Conservation (phyloP, 768 basidiomycete genomes). For the Lactarius hatsudake region DNA sequence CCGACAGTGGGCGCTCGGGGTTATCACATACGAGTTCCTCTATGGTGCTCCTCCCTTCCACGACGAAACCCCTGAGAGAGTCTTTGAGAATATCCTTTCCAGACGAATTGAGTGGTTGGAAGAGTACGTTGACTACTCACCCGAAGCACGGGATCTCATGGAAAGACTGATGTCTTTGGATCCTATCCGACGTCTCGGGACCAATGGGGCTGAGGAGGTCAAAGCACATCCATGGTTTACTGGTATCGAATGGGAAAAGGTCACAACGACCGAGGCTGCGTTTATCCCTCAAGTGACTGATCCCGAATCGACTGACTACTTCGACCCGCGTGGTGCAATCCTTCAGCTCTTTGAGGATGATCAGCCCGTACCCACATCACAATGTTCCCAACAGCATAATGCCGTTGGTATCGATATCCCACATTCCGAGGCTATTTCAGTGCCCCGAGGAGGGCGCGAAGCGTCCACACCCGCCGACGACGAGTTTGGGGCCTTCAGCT, state of each 20-base stretch:
- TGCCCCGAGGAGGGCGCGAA: slow-evolving; percentile 33
- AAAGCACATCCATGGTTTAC: slow-evolving; percentile 88
- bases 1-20: slow-evolving; percentile 92
- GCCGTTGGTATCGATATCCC: slow-evolving; percentile 32
- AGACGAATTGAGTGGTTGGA: slow-evolving; percentile 95
- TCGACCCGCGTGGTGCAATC: slow-evolving; percentile 92
- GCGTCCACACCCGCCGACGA: slow-evolving; percentile 61
- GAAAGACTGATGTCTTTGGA: slow-evolving; percentile 78
- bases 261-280: slow-evolving; percentile 83
- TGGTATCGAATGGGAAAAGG: slow-evolving; percentile 90
- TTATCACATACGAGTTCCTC: slow-evolving; percentile 97
- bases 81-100: slow-evolving; percentile 97
- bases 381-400: slow-evolving; percentile 46
- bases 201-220: slow-evolving; percentile 86
- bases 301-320: slow-evolving; percentile 99
- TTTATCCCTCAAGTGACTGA: slow-evolving; percentile 96
- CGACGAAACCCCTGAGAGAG: slow-evolving; percentile 93
- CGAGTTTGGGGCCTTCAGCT: slow-evolving; percentile 97
- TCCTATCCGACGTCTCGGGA: slow-evolving; percentile 76
- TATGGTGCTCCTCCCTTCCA: slow-evolving; percentile 98
- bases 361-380: slow-evolving; percentile 56
- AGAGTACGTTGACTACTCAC: slow-evolving; percentile 82
- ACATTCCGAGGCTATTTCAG: slow-evolving; percentile 29
- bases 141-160: slow-evolving; percentile 90
- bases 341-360: slow-evolving; percentile 91